Conservation (phyloP, 345 rosid species). For the Abelmoschus esculentus region DNA sequence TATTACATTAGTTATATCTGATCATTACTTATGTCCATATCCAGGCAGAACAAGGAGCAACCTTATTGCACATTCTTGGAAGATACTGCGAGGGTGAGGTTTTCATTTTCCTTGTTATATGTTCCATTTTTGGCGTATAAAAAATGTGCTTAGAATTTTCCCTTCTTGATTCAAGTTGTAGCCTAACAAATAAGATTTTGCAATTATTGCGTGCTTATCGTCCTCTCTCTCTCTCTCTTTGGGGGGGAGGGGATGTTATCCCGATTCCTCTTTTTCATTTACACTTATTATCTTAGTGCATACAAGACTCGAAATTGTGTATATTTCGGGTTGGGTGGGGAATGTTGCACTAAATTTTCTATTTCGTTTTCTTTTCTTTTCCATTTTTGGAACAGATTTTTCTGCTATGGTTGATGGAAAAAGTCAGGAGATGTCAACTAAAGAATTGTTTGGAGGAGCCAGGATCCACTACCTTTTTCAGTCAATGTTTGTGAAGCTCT, state of each 20-base stretch:
- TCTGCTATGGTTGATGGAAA: conserved; percentile 57
- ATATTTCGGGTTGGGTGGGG: background rate
- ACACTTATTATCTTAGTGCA: background rate
- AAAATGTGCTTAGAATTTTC: background rate
- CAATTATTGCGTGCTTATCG: background rate
- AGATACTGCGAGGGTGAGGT: conserved; percentile 33
- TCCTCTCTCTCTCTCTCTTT: too few species aligned
- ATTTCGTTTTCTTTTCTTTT: background rate
- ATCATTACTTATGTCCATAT: background rate
- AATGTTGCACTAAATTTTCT: conserved; percentile 2
- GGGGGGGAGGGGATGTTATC: background rate
- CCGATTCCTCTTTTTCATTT: background rate
- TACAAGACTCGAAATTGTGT: background rate
- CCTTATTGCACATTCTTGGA: conserved; percentile 27
- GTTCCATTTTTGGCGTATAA: background rate
- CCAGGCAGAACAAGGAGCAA: conserved; percentile 32
- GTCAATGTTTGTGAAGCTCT: conserved; percentile 58
- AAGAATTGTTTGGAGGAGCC: conserved; percentile 66
- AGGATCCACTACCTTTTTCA: conserved; percentile 57
- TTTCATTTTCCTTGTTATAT: background rate
- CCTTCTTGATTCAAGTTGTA: background rate
- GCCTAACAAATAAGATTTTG: background rate
- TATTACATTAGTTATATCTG: background rate
- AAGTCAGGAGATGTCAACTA: conserved; percentile 51
- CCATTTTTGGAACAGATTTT: conserved; percentile 31